These are phyloP conservation scores for Diplodia mutila DNA, from an alignment of 2,329 filamentous ascomycete species.

Conservation along the genomic window DNA sequence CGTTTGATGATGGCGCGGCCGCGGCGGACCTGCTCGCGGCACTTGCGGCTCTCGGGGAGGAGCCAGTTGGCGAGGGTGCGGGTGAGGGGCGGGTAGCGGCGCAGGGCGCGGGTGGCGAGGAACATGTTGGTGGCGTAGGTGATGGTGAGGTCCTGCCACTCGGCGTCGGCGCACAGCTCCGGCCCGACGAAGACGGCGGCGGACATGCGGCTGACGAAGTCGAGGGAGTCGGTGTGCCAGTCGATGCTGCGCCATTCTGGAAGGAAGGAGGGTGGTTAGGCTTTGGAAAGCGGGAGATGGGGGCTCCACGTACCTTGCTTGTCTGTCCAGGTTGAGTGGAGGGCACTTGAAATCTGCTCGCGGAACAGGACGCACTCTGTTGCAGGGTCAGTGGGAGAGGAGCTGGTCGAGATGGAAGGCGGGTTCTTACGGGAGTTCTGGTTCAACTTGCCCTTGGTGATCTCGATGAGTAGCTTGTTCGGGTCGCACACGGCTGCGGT, in stretches of 20 bases:
- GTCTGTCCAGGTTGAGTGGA: neutral
- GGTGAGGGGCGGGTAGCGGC: constrained; percentile 40
- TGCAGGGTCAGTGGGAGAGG: neutral
- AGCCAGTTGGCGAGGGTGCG: constrained; percentile 34
- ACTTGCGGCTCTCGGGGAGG: constrained; percentile 38
- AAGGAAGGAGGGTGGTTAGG: neutral
- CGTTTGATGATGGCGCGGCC: constrained; percentile 39
- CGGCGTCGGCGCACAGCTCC: constrained; percentile 41
- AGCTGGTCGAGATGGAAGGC: neutral
- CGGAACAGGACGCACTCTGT: neutral
- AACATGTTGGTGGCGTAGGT: constrained; percentile 44
- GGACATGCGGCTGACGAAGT: neutral
- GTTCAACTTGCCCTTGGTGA: neutral
- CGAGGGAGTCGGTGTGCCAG: neutral
- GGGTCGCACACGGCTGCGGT: constrained; percentile 6
- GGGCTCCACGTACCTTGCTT: neutral
- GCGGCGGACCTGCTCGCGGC: constrained; percentile 46
- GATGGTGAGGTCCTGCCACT: constrained; percentile 43
- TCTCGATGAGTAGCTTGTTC: neutral
- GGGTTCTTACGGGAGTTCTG: constrained; percentile 9
- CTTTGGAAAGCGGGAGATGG: neutral
- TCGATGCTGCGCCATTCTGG: neutral
- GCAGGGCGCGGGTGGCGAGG: constrained; percentile 38
- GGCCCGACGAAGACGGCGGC: constrained; percentile 27
- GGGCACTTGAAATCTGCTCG: neutral